Base-by-base conservation (phyloP, 768 basidiomycete species). In the Hygrocybe punicea region DNA sequence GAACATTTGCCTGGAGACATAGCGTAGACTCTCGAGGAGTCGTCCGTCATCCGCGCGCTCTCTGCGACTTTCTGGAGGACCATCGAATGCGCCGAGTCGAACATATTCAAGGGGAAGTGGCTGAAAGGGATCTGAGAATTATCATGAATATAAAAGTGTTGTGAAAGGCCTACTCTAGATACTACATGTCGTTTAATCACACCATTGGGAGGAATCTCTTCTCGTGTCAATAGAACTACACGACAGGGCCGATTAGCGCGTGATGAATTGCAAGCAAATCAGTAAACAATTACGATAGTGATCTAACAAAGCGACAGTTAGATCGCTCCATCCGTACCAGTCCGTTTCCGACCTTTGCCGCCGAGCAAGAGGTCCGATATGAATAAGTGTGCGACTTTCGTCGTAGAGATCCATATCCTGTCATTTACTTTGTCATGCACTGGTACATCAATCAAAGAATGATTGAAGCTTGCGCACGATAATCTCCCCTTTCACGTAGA, bases 371-470 rank as follows among this genome's bases (percentile, higher is more conserved):
- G 82, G 73, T 6, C 88, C 86, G 3, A 84, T 78, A 69, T 89
- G 78, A 3, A 90, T 76, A 46, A 95, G 66, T 21, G 86, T 85
- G 34, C 93, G 80, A 45, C 82, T 85, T 49, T 91, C 85, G 58
- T 88, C 83, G 59, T 86, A 85, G 24, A 91, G 73, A 62, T 92
- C 91, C 78, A 96, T 78, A 62, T 95, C 91, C 92, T 94, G 58
- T 17, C 14, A 17, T 24, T 39, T 56, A 10, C 19, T 21, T 6
- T 11, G 16, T 34, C 33, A 17, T 10, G 19, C 16, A n/a, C 13
- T 21, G 6, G 16, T 4, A 42, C 24, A 21, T 1, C 59, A 53
- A n/a, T n/a, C n/a, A 3, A 23, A 36, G 13, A 55, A 34, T 23
- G 44, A 35, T 17, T 11, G 3, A 46, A 36, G 39, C 21, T 21